Base-by-base conservation (phyloP, 1,284 basidiomycete genomes). In the Apiotrichum laibachii region DNA sequence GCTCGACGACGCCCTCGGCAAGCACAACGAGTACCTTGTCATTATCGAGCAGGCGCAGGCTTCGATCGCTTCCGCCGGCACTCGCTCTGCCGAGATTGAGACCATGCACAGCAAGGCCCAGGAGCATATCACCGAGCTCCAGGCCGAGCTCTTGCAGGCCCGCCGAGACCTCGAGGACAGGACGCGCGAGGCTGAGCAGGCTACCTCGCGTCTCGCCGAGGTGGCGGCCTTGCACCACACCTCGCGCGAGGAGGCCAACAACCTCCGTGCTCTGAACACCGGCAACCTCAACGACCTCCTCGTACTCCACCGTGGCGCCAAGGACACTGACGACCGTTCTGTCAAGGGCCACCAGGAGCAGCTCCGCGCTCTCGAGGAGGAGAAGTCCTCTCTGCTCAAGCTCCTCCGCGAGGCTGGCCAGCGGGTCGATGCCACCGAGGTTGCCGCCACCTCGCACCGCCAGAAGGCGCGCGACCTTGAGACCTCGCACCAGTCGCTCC, bases 181-280 rank as follows among this genome's bases (percentile, higher is more conserved):
- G 57, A 83, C 82, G 1, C 80, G 83, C 1, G 92, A 94, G 73
- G 83, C 85, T 10, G 90, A 92, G 62, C 76, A 83, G n/a, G 81
- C 86, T 1, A 82, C 84, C 45, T 77, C 80, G 12, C 82, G 86
- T 55, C 78, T 90, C 48, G 81, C 82, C 22, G 89, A 93, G 62
- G 85, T 87, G 16, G 90, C 94, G 75, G 89, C 88, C 67, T 85
- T 88, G 12, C 93, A 90, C 88, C 84, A 89, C 34, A 89, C 89
- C 73, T 90, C 90, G 43, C 85, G 91, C 12, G 90, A 94, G 76
- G 92, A 96, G 79, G 89, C 90, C 6, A 90, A 92, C 72, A 85
- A 86, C 2, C 85, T 92, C 74, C 83, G 91, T 50, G 86, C 86
- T 11, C 80, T 93, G 48, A 93, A 91, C 2, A 91, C 89, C 0